phyloP scores from a whole-genome alignment of 495 filamentous ascomycete genomes.

The Penicillium coprophilum region DNA sequence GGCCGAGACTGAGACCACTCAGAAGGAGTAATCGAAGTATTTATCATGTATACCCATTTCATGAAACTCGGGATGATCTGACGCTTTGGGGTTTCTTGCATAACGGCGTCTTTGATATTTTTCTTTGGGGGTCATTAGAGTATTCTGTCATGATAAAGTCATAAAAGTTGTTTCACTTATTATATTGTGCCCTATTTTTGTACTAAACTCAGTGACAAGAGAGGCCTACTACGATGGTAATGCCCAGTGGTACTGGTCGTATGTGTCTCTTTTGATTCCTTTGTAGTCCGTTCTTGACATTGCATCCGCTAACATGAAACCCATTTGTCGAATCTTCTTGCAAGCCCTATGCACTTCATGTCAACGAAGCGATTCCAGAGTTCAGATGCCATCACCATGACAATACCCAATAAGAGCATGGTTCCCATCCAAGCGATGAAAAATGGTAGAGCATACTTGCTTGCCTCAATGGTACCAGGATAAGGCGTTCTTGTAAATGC shows the following conservation, averaged over 20 bases:
- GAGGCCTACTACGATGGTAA: not conserved
- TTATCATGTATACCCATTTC: slow-evolving; percentile 20
- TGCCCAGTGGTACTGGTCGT: not conserved
- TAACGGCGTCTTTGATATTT: slow-evolving; percentile 26
- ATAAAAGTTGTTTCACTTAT: slow-evolving; percentile 16
- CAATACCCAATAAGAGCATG: not conserved
- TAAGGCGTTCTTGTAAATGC: not conserved
- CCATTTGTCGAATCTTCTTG: not conserved
- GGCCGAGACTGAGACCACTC: slow-evolving; percentile 9
- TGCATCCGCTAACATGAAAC: not conserved
- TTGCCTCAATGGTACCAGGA: not conserved
- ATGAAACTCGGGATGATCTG: slow-evolving; percentile 32
- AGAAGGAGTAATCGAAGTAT: slow-evolving; percentile 23
- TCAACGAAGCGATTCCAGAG: slow-evolving; percentile 1
- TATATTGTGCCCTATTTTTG: not conserved
- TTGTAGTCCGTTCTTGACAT: not conserved
- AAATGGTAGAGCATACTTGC: not conserved
- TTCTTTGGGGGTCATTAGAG: slow-evolving; percentile 22
- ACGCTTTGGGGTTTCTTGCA: slow-evolving; percentile 18
- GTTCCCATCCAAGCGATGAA: not conserved
- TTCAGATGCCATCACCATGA: not conserved
- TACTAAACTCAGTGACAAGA: not conserved
- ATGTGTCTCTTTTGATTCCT: not conserved
- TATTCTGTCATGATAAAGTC: slow-evolving; percentile 26
- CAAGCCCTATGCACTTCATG: not conserved